Percentiles rank a stretch among this genome's conserved stretches.
Conservation (phyloP, 495 filamentous ascomycete species). For the Penicillium paxilli region DNA sequence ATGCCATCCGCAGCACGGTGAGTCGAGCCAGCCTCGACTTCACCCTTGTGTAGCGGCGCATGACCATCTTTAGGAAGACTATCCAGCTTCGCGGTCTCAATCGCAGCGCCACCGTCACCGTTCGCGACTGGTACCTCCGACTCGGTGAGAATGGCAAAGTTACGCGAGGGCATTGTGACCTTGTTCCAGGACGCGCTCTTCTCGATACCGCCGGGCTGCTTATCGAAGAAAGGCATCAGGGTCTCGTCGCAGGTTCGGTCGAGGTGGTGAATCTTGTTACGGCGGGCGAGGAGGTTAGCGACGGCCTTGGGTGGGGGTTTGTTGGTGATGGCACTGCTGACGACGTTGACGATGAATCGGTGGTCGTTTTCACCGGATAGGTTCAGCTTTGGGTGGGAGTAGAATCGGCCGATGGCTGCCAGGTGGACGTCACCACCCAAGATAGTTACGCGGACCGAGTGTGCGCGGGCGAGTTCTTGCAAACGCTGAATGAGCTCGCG, state of each 20-base stretch:
- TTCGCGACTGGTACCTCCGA: slow-evolving; percentile 34
- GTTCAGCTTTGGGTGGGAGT: slow-evolving; percentile 63
- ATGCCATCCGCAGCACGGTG: slow-evolving; percentile 60
- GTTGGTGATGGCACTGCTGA: slow-evolving; percentile 84
- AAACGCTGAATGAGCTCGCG: slow-evolving; percentile 70
- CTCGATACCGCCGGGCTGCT: slow-evolving; percentile 68
- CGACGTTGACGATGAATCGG: slow-evolving; percentile 73
- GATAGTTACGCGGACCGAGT: slow-evolving; percentile 80
- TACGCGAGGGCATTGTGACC: slow-evolving; percentile 87
- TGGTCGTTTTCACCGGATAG: slow-evolving; percentile 63
- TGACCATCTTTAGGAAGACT: slow-evolving; percentile 59
- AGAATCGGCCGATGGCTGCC: slow-evolving; percentile 74
- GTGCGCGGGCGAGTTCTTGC: slow-evolving; percentile 67
- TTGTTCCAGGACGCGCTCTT: slow-evolving; percentile 73
- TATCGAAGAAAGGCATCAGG: slow-evolving; percentile 80
- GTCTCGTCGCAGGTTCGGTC: slow-evolving; percentile 85
- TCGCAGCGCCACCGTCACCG: slow-evolving; percentile 6
- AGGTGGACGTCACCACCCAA: slow-evolving; percentile 80
- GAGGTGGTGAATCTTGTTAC: slow-evolving; percentile 94
- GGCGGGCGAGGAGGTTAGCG: slow-evolving; percentile 78
- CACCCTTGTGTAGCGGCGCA: slow-evolving; percentile 61
- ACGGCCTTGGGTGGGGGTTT: slow-evolving; percentile 88
- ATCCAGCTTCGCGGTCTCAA: slow-evolving; percentile 20
- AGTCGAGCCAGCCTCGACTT: slow-evolving; percentile 61
- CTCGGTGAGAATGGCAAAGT: slow-evolving; percentile 84